Conservation (phyloP, 2,329 filamentous ascomycete species). For the Verticillium klebahnii region DNA sequence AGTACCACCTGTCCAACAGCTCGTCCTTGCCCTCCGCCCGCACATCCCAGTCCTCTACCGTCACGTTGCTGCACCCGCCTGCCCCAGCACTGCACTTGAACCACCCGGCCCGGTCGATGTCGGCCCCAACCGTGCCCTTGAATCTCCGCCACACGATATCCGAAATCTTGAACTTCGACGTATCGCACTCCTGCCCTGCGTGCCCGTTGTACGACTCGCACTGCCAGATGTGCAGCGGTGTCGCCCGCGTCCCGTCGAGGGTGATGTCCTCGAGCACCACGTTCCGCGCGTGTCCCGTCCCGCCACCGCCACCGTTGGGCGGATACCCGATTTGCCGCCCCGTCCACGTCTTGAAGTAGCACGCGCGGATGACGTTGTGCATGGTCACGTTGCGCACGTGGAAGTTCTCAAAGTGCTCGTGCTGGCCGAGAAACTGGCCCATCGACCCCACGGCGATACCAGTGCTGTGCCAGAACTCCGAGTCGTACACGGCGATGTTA, state of each 20-base stretch:
- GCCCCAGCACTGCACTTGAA: conserved; percentile 26
- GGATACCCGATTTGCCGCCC: conserved; percentile 44
- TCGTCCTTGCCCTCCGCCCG: conserved; percentile 9
- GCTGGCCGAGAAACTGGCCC: conserved; percentile 45
- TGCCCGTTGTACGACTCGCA: conserved; percentile 29
- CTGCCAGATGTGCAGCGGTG: conserved; percentile 28
- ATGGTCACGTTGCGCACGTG: conserved; percentile 41
- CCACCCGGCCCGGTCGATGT: conserved; percentile 18
- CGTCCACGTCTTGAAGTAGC: conserved; percentile 58
- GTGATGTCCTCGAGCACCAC: conserved; percentile 25
- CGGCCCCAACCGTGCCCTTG: conserved; percentile 10
- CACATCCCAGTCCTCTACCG: conserved; percentile 19
- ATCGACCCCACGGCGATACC: conserved; percentile 55
- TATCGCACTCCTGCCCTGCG: conserved; percentile 27
- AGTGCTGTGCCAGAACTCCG: conserved; percentile 41
- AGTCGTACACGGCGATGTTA: conserved; percentile 46
- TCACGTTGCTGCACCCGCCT: conserved; percentile 24
- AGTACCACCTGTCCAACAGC: conserved; percentile 18
- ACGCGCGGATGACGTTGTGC: conserved; percentile 39
- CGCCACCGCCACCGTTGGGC: conserved; percentile 55
- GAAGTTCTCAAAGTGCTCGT: conserved; percentile 46
- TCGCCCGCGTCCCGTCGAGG: conserved; percentile 18
- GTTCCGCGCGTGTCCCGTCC: conserved; percentile 35
- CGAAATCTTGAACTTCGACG: conserved; percentile 24
- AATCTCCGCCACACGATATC: conserved; percentile 22